Conservation (phyloP, 257 asterid genomes). For the Nyctanthes arbortristis region DNA sequence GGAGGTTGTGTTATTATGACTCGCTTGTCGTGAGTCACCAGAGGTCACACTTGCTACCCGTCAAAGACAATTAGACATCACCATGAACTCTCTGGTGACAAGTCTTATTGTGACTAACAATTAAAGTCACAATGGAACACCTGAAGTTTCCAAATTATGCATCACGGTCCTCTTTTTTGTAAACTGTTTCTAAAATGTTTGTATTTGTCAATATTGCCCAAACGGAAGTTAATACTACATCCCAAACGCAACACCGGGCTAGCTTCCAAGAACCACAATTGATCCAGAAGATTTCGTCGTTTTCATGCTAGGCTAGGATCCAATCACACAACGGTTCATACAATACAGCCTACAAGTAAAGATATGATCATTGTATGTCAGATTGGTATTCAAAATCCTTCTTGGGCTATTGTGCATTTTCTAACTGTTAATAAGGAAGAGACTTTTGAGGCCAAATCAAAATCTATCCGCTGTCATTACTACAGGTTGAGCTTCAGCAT, state of each 20-base stretch:
- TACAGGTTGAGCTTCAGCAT: constrained; percentile 71
- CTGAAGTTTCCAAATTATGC: not conserved
- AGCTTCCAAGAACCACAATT: not conserved
- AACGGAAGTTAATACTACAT: not conserved
- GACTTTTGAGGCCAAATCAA: constrained; percentile 21
- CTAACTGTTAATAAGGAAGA: not conserved
- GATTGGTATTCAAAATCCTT: not conserved
- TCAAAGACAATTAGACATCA: too few species aligned
- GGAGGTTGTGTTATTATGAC: too few species aligned
- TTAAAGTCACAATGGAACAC: too few species aligned
- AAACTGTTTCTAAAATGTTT: too few species aligned
- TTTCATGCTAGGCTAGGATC: not conserved
- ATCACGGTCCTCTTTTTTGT: too few species aligned
- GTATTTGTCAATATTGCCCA: too few species aligned
- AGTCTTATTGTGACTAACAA: too few species aligned
- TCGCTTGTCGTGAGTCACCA: too few species aligned
- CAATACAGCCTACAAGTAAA: not conserved
- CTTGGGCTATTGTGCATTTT: not conserved
- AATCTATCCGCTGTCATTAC: constrained; percentile 85
- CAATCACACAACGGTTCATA: not conserved
- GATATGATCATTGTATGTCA: not conserved
- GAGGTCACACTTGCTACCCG: too few species aligned
- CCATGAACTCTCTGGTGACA: too few species aligned
- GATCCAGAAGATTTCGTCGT: not conserved
- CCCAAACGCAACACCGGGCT: not conserved